Percentiles rank a stretch among this genome's conserved stretches.
phyloP scores from a whole-genome alignment of 345 rosid genomes.

The Cardiospermum halicacabum region DNA sequence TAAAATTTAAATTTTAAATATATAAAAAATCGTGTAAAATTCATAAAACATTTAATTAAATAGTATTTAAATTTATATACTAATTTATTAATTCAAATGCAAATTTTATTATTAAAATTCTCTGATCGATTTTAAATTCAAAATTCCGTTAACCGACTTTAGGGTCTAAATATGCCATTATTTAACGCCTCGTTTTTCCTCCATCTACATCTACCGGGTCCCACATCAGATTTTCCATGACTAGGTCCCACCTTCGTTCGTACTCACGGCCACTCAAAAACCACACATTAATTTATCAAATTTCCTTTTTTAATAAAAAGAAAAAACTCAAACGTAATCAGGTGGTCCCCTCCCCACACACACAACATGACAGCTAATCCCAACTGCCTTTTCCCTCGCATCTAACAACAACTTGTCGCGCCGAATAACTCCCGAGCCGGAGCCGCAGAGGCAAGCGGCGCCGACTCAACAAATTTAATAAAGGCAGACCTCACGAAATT shows the following conservation, averaged over 20 bases:
- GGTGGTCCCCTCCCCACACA: not conserved
- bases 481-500: not conserved
- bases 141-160: too few species aligned
- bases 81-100: too few species aligned
- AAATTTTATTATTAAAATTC: too few species aligned
- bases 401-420: conserved; percentile 4
- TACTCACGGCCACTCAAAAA: not conserved
- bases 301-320: too few species aligned
- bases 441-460: conserved; percentile 8
- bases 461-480: not conserved
- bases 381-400: not conserved
- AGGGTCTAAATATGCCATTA: not conserved
- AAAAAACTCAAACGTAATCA: not conserved
- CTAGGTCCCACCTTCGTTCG: not conserved
- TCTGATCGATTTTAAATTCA: too few species aligned
- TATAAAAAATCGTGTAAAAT: too few species aligned
- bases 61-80: too few species aligned
- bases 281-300: too few species aligned
- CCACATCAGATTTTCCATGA: not conserved
- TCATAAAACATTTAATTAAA: too few species aligned
- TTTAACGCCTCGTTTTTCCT: not conserved
- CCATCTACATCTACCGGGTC: not conserved
- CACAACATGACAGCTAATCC: not conserved
- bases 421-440: not conserved
- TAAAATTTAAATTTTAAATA: too few species aligned